These are phyloP conservation scores for Phytomonas sp. DNA, from an alignment of 208 protist species.

Conservation along the genomic window DNA sequence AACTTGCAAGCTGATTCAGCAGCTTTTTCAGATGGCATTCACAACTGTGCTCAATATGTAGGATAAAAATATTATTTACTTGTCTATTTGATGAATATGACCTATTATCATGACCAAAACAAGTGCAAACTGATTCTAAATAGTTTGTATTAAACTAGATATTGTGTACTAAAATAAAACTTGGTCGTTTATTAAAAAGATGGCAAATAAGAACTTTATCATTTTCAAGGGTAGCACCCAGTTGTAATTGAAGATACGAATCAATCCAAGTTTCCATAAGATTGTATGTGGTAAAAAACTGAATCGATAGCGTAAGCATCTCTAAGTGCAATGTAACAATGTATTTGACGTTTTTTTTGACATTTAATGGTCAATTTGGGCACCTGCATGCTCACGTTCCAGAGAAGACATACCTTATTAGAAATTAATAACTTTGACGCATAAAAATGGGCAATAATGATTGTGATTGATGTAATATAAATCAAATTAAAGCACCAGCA, in stretches of 20 bases:
- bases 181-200: neutral
- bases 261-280: neutral
- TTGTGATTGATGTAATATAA: slow-evolving; percentile 3
- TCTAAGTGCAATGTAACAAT: neutral
- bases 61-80: neutral
- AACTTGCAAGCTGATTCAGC: slow-evolving; percentile 15
- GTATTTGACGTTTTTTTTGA: slow-evolving; percentile 1
- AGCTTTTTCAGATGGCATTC: slow-evolving; percentile 20
- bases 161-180: slow-evolving; percentile 7
- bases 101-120: neutral
- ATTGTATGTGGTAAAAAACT: neutral
- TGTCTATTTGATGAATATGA: neutral
- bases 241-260: slow-evolving; percentile 6
- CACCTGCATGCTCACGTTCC: neutral
- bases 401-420: neutral
- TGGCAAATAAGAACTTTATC: slow-evolving; percentile 2
- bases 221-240: neutral
- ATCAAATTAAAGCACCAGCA: slow-evolving; percentile 10
- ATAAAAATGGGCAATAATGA: slow-evolving; percentile 15
- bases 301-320: neutral
- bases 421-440: slow-evolving; percentile 2
- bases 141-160: neutral
- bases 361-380: neutral
- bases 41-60: neutral
- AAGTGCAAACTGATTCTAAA: neutral